These are phyloP conservation scores for Candida methanosorbosa DNA, from an alignment of 805 yeast genomes.

Conservation along the genomic window DNA sequence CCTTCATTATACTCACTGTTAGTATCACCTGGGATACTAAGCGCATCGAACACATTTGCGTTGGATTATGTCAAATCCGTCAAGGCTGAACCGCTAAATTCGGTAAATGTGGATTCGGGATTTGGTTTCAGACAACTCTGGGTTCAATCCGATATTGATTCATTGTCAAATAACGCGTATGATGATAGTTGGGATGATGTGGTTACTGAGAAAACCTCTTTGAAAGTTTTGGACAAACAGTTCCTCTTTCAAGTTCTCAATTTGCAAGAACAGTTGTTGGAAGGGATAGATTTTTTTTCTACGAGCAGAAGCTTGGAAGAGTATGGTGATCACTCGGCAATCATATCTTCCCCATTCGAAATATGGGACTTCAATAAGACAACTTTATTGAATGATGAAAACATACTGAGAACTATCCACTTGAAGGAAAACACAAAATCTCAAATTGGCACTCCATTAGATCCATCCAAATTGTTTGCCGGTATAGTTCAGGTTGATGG, in stretches of 20 bases:
- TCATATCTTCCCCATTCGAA: conserved; percentile 31
- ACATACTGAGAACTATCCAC: conserved; percentile 32
- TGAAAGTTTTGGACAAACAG: conserved; percentile 26
- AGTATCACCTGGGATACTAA: conserved; percentile 11
- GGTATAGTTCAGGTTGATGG: conserved; percentile 36
- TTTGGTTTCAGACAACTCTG: conserved; percentile 24
- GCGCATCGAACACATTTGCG: conserved; percentile 4
- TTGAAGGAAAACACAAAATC: conserved; percentile 13
- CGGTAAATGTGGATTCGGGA: not conserved
- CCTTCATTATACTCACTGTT: conserved; percentile 34
- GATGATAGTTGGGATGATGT: not conserved
- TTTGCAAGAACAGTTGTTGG: conserved; percentile 24
- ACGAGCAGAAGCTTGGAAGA: conserved; percentile 1
- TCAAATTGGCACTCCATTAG: conserved; percentile 15
- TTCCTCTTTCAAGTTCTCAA: conserved; percentile 26
- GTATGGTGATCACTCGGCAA: conserved; percentile 3
- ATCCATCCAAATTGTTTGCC: conserved; percentile 23
- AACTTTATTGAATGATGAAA: conserved; percentile 21
- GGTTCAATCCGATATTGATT: conserved; percentile 19
- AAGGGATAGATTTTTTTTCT: conserved; percentile 11
- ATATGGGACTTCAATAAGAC: conserved; percentile 31
- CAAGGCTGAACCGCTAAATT: conserved; percentile 5
- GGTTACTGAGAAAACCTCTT: not conserved
- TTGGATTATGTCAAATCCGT: conserved; percentile 8
- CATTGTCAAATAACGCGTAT: not conserved